These are phyloP conservation scores for Mycosphaerella sp. DNA, from an alignment of 2,329 filamentous ascomycete genomes.

Conservation along the genomic window DNA sequence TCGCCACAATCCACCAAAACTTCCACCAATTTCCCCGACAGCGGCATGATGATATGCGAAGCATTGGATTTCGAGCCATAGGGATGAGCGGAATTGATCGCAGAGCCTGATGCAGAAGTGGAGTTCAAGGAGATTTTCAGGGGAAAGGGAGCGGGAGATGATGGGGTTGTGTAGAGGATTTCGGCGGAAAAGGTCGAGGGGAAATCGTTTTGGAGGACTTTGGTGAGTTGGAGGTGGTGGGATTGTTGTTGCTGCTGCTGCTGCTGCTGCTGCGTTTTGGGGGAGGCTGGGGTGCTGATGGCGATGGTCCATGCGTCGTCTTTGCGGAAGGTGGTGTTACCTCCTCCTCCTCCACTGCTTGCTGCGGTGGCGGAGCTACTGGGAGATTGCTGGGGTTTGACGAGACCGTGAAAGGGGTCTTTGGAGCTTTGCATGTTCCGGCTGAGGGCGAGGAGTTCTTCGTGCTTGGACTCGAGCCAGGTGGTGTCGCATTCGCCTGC, in stretches of 20 bases:
- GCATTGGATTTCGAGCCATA: slow-evolving; percentile 47
- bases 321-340: slow-evolving; percentile 43
- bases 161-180: slow-evolving; percentile 43
- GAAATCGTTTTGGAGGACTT: slow-evolving; percentile 55
- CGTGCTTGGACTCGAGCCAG: slow-evolving; percentile 52
- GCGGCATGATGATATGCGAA: slow-evolving; percentile 50
- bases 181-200: slow-evolving; percentile 51
- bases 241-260: slow-evolving; percentile 20
- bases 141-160: slow-evolving; percentile 38
- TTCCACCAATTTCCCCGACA: slow-evolving; percentile 56
- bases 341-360: slow-evolving; percentile 31
- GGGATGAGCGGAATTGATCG: slow-evolving; percentile 37
- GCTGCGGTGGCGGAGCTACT: slow-evolving; percentile 27
- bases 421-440: slow-evolving; percentile 10
- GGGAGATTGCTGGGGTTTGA: slow-evolving; percentile 15
- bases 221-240: slow-evolving; percentile 51
- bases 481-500: slow-evolving; percentile 48
- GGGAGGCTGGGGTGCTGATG: slow-evolving; percentile 12
- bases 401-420: slow-evolving; percentile 26
- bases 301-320: slow-evolving; percentile 24
- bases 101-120: slow-evolving; percentile 40
- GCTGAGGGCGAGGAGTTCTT: slow-evolving; percentile 33
- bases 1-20: slow-evolving; percentile 52
- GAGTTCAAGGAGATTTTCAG: slow-evolving; percentile 35
- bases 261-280: neutral